phyloP scores from a whole-genome alignment of 805 yeast species.

The Suhomyces emberorum region DNA sequence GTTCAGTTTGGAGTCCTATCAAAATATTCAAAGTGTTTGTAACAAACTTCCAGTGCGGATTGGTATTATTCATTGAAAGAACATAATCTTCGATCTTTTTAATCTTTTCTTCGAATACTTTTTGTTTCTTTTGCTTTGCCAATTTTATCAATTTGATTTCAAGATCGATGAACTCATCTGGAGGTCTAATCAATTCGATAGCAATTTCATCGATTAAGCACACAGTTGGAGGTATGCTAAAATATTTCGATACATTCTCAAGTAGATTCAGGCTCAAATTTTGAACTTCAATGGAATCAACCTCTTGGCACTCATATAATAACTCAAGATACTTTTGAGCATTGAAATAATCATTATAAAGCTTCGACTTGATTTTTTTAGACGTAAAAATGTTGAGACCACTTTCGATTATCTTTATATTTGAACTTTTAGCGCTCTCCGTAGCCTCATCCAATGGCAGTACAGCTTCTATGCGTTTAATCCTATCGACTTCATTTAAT shows the following conservation, averaged over 20 bases:
- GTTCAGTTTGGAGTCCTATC: slow-evolving; percentile 49
- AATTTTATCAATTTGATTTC: slow-evolving; percentile 56
- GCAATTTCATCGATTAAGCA: slow-evolving; percentile 49
- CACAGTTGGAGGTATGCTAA: slow-evolving; percentile 33
- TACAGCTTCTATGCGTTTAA: neutral
- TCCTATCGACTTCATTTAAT: slow-evolving; percentile 30
- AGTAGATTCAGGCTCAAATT: slow-evolving; percentile 53
- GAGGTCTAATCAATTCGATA: slow-evolving; percentile 54
- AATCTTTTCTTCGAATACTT: slow-evolving; percentile 38
- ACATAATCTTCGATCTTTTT: slow-evolving; percentile 40
- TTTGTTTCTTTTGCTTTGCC: slow-evolving; percentile 63
- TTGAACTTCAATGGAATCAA: slow-evolving; percentile 56
- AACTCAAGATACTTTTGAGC: slow-evolving; percentile 46
- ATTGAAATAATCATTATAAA: slow-evolving; percentile 56
- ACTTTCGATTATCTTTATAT: slow-evolving; percentile 55
- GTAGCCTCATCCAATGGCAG: neutral
- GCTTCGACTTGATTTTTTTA: slow-evolving; percentile 54
- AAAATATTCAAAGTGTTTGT: slow-evolving; percentile 48
- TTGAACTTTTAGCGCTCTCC: neutral
- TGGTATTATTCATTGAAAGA: slow-evolving; percentile 21
- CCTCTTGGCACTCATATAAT: slow-evolving; percentile 50
- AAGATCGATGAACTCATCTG: slow-evolving; percentile 52
- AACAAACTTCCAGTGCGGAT: slow-evolving; percentile 57
- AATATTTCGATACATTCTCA: slow-evolving; percentile 24
- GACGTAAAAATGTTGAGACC: slow-evolving; percentile 57